A percentile compares a stretch with the other conserved stretches of the same genome.
Evolutionary conservation across 495 filamentous ascomycete species (phyloP).

Genomic region (Astrothelium macrocarpum): DNA sequence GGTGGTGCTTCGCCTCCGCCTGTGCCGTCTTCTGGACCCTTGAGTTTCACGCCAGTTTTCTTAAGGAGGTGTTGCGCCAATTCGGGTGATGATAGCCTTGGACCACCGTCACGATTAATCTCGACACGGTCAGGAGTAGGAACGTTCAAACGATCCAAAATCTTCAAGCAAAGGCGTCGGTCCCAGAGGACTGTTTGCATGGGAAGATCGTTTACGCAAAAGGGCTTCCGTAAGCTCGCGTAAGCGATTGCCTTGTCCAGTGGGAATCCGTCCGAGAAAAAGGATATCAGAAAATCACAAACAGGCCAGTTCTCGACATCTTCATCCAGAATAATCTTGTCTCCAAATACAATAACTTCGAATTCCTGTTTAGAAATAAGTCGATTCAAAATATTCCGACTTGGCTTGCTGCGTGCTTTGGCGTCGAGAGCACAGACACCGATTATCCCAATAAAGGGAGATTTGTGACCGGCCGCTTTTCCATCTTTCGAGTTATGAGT

Average conservation of each 20-base stretch:
- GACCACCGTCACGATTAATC: conserved; percentile 89
- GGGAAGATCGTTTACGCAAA: conserved; percentile 92
- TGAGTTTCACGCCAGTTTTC: conserved; percentile 67
- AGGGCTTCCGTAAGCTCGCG: conserved; percentile 79
- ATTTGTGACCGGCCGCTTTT: conserved; percentile 37
- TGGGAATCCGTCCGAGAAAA: conserved; percentile 96
- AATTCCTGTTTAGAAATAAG: conserved; percentile 77
- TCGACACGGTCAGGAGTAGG: conserved; percentile 84
- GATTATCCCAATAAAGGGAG: conserved; percentile 49
- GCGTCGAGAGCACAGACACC: conserved; percentile 92
- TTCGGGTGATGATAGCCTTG: conserved; percentile 62
- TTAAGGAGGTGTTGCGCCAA: conserved; percentile 68
- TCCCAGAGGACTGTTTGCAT: conserved; percentile 99
- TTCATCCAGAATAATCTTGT: conserved; percentile 97
- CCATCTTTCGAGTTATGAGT: conserved; percentile 39
- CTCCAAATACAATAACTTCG: conserved; percentile 92
- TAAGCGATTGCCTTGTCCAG: conserved; percentile 96
- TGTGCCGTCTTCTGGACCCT: conserved; percentile 63
- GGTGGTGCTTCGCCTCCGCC: conserved; percentile 48
- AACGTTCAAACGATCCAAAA: conserved; percentile 81
- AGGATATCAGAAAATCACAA: conserved; percentile 90
- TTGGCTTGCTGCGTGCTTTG: conserved; percentile 93
- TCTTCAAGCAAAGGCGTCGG: conserved; percentile 72
- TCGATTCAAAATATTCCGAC: conserved; percentile 86
- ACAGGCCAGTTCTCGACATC: conserved; percentile 54